Evolutionary conservation across 495 filamentous ascomycete species (phyloP).

Genomic region (Aspergillus ellipticus): DNA sequence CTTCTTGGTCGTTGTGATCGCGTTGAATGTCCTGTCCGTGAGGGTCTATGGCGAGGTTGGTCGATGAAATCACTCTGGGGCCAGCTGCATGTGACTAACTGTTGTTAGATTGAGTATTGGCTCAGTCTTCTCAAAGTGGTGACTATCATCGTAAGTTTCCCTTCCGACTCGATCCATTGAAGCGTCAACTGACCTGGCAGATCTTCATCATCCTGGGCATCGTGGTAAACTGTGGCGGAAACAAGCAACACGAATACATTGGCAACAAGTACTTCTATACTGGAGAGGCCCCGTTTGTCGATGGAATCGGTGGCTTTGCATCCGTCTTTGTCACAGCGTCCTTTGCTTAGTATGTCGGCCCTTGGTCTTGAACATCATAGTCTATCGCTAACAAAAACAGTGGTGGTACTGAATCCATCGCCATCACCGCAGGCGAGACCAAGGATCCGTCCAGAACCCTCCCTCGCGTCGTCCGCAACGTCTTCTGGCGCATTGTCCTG

Average conservation of each 20-base stretch:
- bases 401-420: constrained; percentile 55
- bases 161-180: neutral
- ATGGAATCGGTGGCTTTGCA: constrained; percentile 50
- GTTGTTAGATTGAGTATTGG: constrained; percentile 49
- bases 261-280: constrained; percentile 43
- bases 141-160: constrained; percentile 46
- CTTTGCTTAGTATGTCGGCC: constrained; percentile 47
- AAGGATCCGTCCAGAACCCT: constrained; percentile 44
- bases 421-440: constrained; percentile 53
- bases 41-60: constrained; percentile 52
- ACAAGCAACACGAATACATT: constrained; percentile 42
- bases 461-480: constrained; percentile 49
- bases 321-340: constrained; percentile 53
- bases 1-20: constrained; percentile 47
- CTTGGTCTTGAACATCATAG: too few relatives aligned
- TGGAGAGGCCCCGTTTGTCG: constrained; percentile 51
- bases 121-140: constrained; percentile 53
- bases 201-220: constrained; percentile 53
- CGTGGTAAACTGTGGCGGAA: constrained; percentile 49
- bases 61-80: neutral
- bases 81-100: neutral
- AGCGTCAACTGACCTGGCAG: constrained; percentile 18
- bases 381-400: constrained; percentile 19
- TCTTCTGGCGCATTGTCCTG: constrained; percentile 52
- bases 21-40: constrained; percentile 49